Evolutionary conservation across 495 filamentous ascomycete species (phyloP), one percentile per base, ranked within the genome.

Genomic region (Xanthoparmelia taractica): DNA sequence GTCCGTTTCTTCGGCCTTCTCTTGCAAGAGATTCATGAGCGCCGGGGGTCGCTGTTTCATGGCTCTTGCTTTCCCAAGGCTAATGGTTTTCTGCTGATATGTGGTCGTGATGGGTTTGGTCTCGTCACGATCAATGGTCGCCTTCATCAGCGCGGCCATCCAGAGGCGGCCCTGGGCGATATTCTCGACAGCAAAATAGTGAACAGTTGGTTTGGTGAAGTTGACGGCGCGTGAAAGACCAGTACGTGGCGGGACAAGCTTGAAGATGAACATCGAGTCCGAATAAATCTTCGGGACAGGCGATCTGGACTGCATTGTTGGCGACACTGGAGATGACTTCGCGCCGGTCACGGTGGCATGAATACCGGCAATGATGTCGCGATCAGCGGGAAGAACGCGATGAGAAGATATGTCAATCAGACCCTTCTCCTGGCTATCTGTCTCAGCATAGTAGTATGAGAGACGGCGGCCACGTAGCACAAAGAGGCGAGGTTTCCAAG

Each of bases 101-200:
- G 91, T 94, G 0, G 87, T 91, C 40, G 87, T 89, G 59, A 95
- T 85, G 1, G 84, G 80, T 63, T 86, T 80, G 11, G 83, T 80
- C 67, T 93, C 85, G 68, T 99, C 94, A 63, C 92, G 87, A 67
- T 97, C 95, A 67, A 99, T 99, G 8, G 95, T 99, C 5, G 95
- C 95, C 76, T 97, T 99, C 91, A 97, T 95, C 64, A 99, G 77
- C 15, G 95, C 95, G 6, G 91, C 95, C 95, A 99, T 99, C 95
- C 95, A 99, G 47, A 92, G 75, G 23, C 95, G 85, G 20, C 94
- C 95, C 67, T 94, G 85, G 61, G 89, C 83, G 43, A 96, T 78
- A 63, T 87, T 96, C 57, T 93, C 90, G 45, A 96, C 92, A 20
- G 96, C 95, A 73, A 99, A 97, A 71, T 96, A 99, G 70, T 99